Percentiles rank a stretch among this genome's conserved stretches.
These are phyloP conservation scores for Ustilago loliicola DNA, from an alignment of 1,284 basidiomycete genomes.

Conservation along the genomic window DNA sequence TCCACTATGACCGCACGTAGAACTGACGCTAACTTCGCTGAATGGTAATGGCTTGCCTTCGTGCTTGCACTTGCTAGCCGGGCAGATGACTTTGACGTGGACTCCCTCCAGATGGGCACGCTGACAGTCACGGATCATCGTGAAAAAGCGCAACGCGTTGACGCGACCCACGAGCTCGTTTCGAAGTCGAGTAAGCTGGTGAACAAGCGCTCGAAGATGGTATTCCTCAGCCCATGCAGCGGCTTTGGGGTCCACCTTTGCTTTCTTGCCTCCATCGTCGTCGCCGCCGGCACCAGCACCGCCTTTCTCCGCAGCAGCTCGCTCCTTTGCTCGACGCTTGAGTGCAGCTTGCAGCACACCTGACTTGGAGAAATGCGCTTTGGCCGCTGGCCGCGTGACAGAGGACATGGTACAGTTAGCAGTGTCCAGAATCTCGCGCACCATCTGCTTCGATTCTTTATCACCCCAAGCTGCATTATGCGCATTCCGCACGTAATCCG, in stretches of 20 bases:
- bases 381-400: slow-evolving; percentile 31
- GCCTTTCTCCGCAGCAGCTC: slow-evolving; percentile 36
- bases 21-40: slow-evolving; percentile 46
- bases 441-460: slow-evolving; percentile 78
- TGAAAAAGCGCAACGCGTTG: slow-evolving; percentile 61
- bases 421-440: slow-evolving; percentile 77
- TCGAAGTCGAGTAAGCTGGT: slow-evolving; percentile 53
- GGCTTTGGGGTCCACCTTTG: slow-evolving; percentile 37
- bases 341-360: slow-evolving; percentile 47
- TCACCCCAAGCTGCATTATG: slow-evolving; percentile 76
- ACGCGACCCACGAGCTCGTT: slow-evolving; percentile 57
- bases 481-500: slow-evolving; percentile 79
- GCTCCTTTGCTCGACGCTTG: slow-evolving; percentile 45
- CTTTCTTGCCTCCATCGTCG: slow-evolving; percentile 37
- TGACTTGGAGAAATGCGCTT: slow-evolving; percentile 22
- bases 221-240: slow-evolving; percentile 56
- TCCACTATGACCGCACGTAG: slow-evolving; percentile 57
- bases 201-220: slow-evolving; percentile 49
- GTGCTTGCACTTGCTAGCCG: slow-evolving; percentile 41
- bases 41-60: slow-evolving; percentile 23
- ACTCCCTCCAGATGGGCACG: slow-evolving; percentile 48
- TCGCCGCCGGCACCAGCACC: slow-evolving; percentile 20
- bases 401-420: slow-evolving; percentile 62
- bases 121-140: slow-evolving; percentile 56
- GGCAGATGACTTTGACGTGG: slow-evolving; percentile 43